Percentiles rank a stretch among this genome's conserved stretches.
These are phyloP conservation scores for Moesziomyces sp. DNA, from an alignment of 1,284 basidiomycete species.

Conservation along the genomic window DNA sequence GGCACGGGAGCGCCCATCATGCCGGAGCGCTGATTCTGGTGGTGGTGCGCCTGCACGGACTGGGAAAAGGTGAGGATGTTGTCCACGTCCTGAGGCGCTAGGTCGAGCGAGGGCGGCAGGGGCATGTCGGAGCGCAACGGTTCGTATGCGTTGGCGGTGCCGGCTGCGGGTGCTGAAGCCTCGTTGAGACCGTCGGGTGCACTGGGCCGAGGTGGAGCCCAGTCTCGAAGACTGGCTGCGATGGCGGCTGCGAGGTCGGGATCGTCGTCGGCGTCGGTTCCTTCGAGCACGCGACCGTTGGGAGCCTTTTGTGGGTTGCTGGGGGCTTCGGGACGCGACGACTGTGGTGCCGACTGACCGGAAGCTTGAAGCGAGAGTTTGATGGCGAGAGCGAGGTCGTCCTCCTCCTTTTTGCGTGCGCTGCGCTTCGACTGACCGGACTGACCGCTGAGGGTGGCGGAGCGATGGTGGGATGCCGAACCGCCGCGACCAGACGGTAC, in stretches of 20 bases:
- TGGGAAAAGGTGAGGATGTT: conserved; percentile 65
- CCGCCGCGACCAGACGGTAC: conserved; percentile 52
- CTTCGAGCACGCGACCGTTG: conserved; percentile 58
- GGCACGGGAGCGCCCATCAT: conserved; percentile 27
- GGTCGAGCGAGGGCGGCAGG: conserved; percentile 59
- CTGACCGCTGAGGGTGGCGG: conserved; percentile 60
- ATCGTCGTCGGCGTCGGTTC: conserved; percentile 83
- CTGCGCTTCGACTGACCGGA: conserved; percentile 47
- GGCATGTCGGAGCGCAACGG: conserved; percentile 22
- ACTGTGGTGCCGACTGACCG: conserved; percentile 18
- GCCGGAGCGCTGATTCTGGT: conserved; percentile 45
- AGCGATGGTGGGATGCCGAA: conserved; percentile 59
- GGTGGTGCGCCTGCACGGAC: conserved; percentile 49
- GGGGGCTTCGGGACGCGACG: conserved; percentile 74
- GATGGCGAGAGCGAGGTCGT: conserved; percentile 92
- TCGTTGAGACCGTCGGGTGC: conserved; percentile 51
- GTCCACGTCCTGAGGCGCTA: conserved; percentile 61
- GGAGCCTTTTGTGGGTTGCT: conserved; percentile 68
- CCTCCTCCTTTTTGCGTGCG: conserved; percentile 75
- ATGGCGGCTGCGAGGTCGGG: conserved; percentile 93
- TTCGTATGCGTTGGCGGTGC: conserved; percentile 1
- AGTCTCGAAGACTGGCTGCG: conserved; percentile 88
- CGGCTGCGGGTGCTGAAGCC: conserved; percentile 9
- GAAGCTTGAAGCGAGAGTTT: conserved; percentile 78
- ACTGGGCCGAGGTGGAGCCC: conserved; percentile 55